A percentile compares a stretch with the other conserved stretches of the same genome.
Evolutionary conservation across 768 basidiomycete genomes (phyloP).

Genomic region (Goffeauzyma gilvescens): DNA sequence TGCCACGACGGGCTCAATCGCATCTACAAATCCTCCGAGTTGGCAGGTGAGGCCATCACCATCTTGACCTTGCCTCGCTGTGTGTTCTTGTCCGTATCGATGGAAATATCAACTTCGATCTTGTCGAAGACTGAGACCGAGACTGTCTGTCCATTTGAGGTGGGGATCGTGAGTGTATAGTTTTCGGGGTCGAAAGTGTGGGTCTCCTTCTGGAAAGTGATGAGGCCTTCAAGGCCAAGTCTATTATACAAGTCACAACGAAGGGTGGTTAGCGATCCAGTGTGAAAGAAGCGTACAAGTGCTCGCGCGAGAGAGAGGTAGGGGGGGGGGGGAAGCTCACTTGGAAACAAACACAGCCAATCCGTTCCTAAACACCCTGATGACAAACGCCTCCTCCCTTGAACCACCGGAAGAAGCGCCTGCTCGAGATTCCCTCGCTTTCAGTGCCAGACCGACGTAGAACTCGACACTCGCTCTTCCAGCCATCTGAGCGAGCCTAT

Average conservation of each 20-base stretch:
- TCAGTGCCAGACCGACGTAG: slow-evolving; percentile 82
- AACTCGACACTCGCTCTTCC: slow-evolving; percentile 92
- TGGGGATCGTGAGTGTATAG: slow-evolving; percentile 59
- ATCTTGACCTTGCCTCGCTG: slow-evolving; percentile 66
- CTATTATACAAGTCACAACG: slow-evolving; percentile 37
- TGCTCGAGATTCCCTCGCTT: slow-evolving; percentile 37
- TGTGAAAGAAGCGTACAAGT: background rate
- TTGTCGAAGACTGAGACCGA: slow-evolving; percentile 82
- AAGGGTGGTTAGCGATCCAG: too few species aligned
- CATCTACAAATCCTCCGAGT: slow-evolving; percentile 18
- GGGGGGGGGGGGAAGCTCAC: slow-evolving; percentile 45
- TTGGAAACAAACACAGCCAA: slow-evolving; percentile 87
- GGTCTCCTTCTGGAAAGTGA: slow-evolving; percentile 70
- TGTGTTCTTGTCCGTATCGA: slow-evolving; percentile 88
- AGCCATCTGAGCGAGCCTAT: slow-evolving; percentile 95
- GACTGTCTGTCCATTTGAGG: slow-evolving; percentile 34
- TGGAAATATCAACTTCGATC: slow-evolving; percentile 68
- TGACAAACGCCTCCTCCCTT: slow-evolving; percentile 40
- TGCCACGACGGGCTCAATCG: background rate
- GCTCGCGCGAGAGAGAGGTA: background rate
- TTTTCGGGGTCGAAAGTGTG: slow-evolving; percentile 79
- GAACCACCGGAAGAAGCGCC: slow-evolving; percentile 13
- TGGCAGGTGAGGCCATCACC: slow-evolving; percentile 23
- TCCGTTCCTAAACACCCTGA: slow-evolving; percentile 83
- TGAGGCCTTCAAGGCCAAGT: slow-evolving; percentile 79